These are phyloP conservation scores for Rhizopus microsporus DNA, from an alignment of 371 early-diverging fungal species.

Conservation along the genomic window DNA sequence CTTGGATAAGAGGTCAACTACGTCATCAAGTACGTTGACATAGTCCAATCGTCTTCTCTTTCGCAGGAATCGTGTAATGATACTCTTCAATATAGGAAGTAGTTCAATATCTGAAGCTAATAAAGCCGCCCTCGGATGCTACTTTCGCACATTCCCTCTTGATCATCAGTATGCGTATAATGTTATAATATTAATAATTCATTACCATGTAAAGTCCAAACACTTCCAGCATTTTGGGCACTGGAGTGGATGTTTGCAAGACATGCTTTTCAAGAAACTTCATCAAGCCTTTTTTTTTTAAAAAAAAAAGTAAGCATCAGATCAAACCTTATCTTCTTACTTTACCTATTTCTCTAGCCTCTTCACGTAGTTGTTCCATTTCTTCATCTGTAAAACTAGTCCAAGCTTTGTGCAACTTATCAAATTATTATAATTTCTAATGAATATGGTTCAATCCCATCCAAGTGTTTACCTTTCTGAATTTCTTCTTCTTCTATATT, in stretches of 20 bases:
- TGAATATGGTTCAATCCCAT: background rate
- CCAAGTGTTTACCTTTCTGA: background rate
- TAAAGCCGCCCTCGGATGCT: constrained; percentile 45
- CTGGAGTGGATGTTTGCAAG: constrained; percentile 41
- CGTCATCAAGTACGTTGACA: constrained; percentile 76
- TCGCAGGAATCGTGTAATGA: constrained; percentile 56
- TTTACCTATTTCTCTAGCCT: constrained; percentile 38
- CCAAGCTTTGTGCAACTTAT: constrained; percentile 28
- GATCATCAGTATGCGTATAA: background rate
- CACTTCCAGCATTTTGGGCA: constrained; percentile 58
- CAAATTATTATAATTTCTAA: background rate
- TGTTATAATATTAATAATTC: background rate
- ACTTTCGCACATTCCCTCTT: background rate
- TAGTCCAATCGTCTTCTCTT: constrained; percentile 56
- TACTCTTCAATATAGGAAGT: constrained; percentile 51
- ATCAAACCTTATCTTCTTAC: background rate
- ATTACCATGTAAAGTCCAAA: constrained; percentile 49
- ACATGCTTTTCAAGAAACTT: constrained; percentile 63
- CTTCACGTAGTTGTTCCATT: constrained; percentile 32
- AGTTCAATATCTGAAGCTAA: constrained; percentile 44
- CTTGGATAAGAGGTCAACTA: constrained; percentile 61
- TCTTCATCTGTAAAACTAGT: constrained; percentile 43
- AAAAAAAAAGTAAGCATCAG: background rate
- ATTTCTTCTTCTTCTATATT: constrained; percentile 33
- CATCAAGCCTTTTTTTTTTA: constrained; percentile 26